Evolutionary conservation across 208 protist species (phyloP).

Genomic region (Trypanosoma rangeli): DNA sequence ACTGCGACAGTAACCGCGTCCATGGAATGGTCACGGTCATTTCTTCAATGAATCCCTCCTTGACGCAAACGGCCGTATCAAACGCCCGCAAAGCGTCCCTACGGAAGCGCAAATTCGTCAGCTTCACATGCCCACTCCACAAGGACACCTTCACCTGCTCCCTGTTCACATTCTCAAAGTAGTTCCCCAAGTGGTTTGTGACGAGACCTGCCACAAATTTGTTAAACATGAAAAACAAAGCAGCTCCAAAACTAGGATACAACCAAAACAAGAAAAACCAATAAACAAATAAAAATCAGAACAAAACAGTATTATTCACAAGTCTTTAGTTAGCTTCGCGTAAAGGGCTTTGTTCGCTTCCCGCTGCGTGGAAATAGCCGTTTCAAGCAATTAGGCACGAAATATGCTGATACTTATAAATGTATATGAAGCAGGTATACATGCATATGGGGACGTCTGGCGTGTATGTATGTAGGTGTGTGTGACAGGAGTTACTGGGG

Average conservation of each 20-base stretch:
- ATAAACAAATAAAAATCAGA: constrained; percentile 1
- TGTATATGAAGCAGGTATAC: not conserved
- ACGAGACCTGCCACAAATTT: constrained; percentile 74
- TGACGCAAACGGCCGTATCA: constrained; percentile 58
- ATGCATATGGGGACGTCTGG: not conserved
- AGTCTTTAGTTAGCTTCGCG: not conserved
- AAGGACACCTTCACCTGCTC: constrained; percentile 86
- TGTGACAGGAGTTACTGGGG: not conserved
- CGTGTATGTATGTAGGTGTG: not conserved
- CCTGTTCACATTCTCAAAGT: constrained; percentile 82
- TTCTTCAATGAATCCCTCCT: constrained; percentile 65
- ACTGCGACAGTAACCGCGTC: constrained; percentile 69
- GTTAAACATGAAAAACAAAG: constrained; percentile 60
- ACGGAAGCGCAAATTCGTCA: constrained; percentile 59
- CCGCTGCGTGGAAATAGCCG: not conserved
- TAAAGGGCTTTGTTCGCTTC: not conserved
- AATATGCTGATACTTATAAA: not conserved
- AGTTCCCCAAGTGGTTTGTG: constrained; percentile 76
- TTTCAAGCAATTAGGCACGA: not conserved
- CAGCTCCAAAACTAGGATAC: not conserved
- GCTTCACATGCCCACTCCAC: constrained; percentile 74
- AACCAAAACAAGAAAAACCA: not conserved
- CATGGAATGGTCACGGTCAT: constrained; percentile 76
- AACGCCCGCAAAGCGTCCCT: constrained; percentile 63
- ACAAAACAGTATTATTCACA: not conserved